A percentile compares a stretch with the other conserved stretches of the same genome.
These are phyloP conservation scores for Corynespora cassiicola DNA, from an alignment of 2,329 filamentous ascomycete genomes.

Conservation along the genomic window DNA sequence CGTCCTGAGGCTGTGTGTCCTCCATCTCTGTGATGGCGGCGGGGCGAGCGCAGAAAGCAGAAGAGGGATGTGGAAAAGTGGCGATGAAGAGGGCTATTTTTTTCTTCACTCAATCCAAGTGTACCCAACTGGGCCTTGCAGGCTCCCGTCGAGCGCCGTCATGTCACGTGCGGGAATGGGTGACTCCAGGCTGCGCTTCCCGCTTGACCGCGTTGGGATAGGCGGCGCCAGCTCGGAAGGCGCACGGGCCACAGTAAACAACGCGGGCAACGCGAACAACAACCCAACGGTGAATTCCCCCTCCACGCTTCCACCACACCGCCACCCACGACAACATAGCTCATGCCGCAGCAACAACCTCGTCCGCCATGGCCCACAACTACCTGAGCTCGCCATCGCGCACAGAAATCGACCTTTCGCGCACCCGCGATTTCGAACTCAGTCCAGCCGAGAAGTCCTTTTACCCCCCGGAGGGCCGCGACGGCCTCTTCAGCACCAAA, in stretches of 20 bases:
- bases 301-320: constrained; percentile 10
- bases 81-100: too few relatives aligned
- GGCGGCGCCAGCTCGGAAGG: constrained; percentile 16
- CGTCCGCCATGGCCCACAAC: constrained; percentile 49
- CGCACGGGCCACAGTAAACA: constrained; percentile 27
- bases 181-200: too few relatives aligned
- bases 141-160: too few relatives aligned
- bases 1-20: constrained; percentile 59
- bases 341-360: constrained; percentile 33
- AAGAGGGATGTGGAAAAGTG: too few relatives aligned
- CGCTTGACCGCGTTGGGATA: constrained; percentile 19
- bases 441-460: constrained; percentile 94
- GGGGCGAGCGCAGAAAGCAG: too few relatives aligned
- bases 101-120: too few relatives aligned
- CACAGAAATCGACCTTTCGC: constrained; percentile 79
- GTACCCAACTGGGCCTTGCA: too few relatives aligned
- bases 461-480: constrained; percentile 72
- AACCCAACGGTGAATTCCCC: constrained; percentile 12
- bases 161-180: too few relatives aligned
- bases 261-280: constrained; percentile 16
- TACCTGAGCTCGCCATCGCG: constrained; percentile 84
- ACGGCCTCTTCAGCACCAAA: constrained; percentile 77
- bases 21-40: too few relatives aligned
- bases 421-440: too few relatives aligned
- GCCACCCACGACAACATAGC: constrained; percentile 14